These are phyloP conservation scores for Fraxinus nigra DNA, from an alignment of 305 asterid genomes.

Conservation along the genomic window DNA sequence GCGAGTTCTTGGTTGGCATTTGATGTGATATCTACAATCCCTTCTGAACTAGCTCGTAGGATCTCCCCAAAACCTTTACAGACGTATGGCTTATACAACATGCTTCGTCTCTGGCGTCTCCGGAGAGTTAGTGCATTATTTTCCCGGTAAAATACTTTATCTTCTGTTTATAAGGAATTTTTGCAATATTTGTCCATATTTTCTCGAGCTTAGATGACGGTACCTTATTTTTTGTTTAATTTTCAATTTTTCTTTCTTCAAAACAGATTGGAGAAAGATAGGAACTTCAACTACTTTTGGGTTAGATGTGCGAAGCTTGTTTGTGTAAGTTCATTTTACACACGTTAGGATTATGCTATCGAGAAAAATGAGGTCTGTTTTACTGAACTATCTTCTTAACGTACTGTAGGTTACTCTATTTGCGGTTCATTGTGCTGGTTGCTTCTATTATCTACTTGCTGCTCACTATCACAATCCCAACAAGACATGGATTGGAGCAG, in stretches of 20 bases:
- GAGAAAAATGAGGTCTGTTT: background rate
- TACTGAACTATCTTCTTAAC: conserved; percentile 1
- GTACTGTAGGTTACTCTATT: conserved; percentile 71
- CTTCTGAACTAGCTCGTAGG: conserved; percentile 73
- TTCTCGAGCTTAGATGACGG: conserved; percentile 1
- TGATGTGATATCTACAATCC: conserved; percentile 74
- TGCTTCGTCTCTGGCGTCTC: conserved; percentile 97
- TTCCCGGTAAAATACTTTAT: conserved; percentile 48
- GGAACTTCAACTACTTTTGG: conserved; percentile 82
- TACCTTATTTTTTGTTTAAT: background rate
- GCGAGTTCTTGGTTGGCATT: conserved; percentile 58
- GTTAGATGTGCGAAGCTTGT: conserved; percentile 76
- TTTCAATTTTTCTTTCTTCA: conserved; percentile 6
- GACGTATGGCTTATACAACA: conserved; percentile 70
- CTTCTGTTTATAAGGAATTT: conserved; percentile 3
- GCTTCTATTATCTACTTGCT: conserved; percentile 81
- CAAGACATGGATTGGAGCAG: conserved; percentile 81
- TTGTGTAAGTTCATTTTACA: conserved; percentile 50
- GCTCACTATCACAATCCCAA: conserved; percentile 56
- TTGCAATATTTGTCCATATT: background rate
- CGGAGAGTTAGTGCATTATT: conserved; percentile 82
- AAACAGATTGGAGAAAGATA: conserved; percentile 84
- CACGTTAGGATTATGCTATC: background rate
- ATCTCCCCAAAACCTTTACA: conserved; percentile 52
- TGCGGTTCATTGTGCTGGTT: conserved; percentile 85